Conservation (phyloP, 163 green algal genomes). For the Trebouxia gelatinosa region DNA sequence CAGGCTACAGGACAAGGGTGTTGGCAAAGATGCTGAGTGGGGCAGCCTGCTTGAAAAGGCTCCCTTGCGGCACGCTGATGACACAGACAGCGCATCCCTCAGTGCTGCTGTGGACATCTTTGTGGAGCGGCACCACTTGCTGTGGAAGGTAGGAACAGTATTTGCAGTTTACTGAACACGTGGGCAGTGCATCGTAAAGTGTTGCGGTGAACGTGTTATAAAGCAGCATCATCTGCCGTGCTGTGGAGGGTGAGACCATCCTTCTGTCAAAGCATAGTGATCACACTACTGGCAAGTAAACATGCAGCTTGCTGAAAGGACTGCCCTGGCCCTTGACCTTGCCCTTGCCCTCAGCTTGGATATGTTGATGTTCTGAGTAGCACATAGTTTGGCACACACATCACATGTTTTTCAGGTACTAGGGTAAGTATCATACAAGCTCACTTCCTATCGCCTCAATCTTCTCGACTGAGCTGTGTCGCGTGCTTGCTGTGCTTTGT, state of each 20-base stretch:
- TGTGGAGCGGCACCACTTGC: slow-evolving; percentile 76
- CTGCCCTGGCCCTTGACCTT: no score
- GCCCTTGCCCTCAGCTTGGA: no score
- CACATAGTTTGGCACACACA: no score
- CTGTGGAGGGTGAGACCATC: neutral
- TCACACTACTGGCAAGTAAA: no score
- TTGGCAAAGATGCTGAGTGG: slow-evolving; percentile 69
- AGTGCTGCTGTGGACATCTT: slow-evolving; percentile 77
- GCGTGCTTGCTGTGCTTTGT: no score
- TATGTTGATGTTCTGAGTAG: no score
- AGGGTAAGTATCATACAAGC: no score
- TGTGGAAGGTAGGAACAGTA: slow-evolving; percentile 70
- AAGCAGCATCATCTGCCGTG: neutral
- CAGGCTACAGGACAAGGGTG: slow-evolving; percentile 40
- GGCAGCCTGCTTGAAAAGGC: slow-evolving; percentile 51
- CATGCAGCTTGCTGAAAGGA: no score
- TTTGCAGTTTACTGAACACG: neutral
- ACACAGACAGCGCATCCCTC: slow-evolving; percentile 62
- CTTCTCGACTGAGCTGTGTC: no score
- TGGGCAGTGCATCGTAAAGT: neutral
- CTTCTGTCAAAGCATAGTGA: neutral
- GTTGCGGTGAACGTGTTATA: neutral
- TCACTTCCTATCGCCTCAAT: no score
- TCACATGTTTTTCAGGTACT: no score
- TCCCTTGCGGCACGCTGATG: slow-evolving; percentile 59